Evolutionary conservation across 768 basidiomycete genomes (phyloP), one percentile per base, ranked within the genome.

Genomic region (Naganishia randhawae): DNA sequence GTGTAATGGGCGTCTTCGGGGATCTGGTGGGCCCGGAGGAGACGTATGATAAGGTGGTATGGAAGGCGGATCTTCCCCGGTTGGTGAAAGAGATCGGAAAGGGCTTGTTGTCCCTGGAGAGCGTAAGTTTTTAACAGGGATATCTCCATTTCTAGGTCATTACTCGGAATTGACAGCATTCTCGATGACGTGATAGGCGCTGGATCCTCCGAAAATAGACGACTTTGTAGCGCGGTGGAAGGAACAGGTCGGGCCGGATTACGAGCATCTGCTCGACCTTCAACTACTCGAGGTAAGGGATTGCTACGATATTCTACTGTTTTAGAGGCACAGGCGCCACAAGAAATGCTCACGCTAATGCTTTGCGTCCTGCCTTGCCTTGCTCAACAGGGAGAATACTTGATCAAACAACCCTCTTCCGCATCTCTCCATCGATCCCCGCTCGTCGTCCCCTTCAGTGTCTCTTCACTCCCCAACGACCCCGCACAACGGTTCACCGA

Each of bases 1-100:
- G 92, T 75, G 83, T 92, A 31, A 85, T 96, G 82, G 76, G 80
- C 0, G 94, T 94, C 88, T 97, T 95, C 72, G 92, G 92, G n/a
- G 37, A 41, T 1, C 8, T 70, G 62, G n/a, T 71, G 54, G 77
- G 88, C 4, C 69, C 64, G 14, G 72, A 68, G 22, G 76, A 55
- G n/a, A n/a, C n/a, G n/a, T n/a, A 79, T 10, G 48, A 45, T 17
- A 82, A 82, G 19, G 85, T 82, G 3, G 79, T 78, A 50, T 93
- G 92, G 91, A 83, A 76, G 48, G 85, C 89, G 84, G 84, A 92
- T 65, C 82, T 84, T 35, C 78, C 81, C 6, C 82, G 82, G 1
- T 81, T 90, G 17, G 84, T 93, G 8, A 85, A 82, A 69, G 88
- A 94, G 75, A 81, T 95, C 17, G 95, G 94, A 0, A 71, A 90